phyloP scores from a whole-genome alignment of 306 rosid species.

The Gastrolobium bilobum region DNA sequence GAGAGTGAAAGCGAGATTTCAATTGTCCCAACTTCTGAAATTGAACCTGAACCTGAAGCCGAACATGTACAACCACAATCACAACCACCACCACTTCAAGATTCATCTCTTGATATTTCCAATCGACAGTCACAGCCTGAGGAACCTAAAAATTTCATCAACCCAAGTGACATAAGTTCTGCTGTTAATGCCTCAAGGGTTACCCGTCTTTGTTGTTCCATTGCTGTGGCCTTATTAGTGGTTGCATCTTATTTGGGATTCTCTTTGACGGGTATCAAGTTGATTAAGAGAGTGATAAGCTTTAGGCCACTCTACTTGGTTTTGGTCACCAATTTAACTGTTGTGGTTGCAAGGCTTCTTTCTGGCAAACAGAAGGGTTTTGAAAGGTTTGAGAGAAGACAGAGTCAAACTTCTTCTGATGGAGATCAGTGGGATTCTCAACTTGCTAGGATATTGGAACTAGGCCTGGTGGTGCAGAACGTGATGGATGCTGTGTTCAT shows the following conservation, averaged over 20 bases:
- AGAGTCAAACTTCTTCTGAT: slow-evolving; percentile 17
- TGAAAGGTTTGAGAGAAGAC: slow-evolving; percentile 39
- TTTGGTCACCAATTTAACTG: slow-evolving; percentile 68
- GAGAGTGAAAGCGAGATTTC: slow-evolving; percentile 42
- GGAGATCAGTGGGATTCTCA: slow-evolving; percentile 55
- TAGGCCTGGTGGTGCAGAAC: slow-evolving; percentile 59
- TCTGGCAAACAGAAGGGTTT: slow-evolving; percentile 45
- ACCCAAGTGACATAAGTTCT: slow-evolving; percentile 55
- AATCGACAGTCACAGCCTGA: background rate
- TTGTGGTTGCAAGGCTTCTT: slow-evolving; percentile 67
- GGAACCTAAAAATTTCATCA: slow-evolving; percentile 48
- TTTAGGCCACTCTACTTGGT: slow-evolving; percentile 75
- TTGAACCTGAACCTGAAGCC: slow-evolving; percentile 34
- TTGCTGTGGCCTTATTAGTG: slow-evolving; percentile 63
- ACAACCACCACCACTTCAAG: slow-evolving; percentile 25
- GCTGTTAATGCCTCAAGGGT: slow-evolving; percentile 68
- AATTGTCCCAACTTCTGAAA: slow-evolving; percentile 46
- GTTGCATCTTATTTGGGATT: slow-evolving; percentile 61
- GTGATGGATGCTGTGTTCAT: slow-evolving; percentile 76
- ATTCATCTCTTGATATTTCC: slow-evolving; percentile 47
- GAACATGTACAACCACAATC: slow-evolving; percentile 4
- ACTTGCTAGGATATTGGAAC: slow-evolving; percentile 62
- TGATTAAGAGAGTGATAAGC: slow-evolving; percentile 54
- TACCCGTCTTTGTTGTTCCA: slow-evolving; percentile 65
- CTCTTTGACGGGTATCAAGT: slow-evolving; percentile 52